Conservation (phyloP, 2,329 filamentous ascomycete species). For the Colletotrichum sp. region DNA sequence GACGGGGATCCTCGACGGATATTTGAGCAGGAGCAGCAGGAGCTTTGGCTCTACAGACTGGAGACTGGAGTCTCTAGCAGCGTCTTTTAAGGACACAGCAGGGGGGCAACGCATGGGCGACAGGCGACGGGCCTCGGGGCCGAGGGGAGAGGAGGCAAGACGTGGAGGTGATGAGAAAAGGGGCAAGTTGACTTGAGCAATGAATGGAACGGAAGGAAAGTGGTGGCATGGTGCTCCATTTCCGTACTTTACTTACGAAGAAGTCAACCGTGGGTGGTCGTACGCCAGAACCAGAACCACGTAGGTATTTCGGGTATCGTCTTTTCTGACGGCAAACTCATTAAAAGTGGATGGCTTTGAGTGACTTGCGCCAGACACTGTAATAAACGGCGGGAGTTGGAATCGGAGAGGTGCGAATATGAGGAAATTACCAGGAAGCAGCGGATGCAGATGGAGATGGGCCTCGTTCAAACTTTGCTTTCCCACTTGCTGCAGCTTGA, state of each 20-base stretch:
- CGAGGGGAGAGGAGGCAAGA: not conserved
- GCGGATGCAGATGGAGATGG: not conserved
- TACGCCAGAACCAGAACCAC: not conserved
- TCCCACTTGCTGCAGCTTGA: not conserved
- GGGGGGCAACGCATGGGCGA: not conserved
- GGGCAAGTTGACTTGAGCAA: not conserved
- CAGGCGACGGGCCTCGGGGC: not conserved
- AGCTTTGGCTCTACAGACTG: not conserved
- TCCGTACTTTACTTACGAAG: not conserved
- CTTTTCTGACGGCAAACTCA: not conserved
- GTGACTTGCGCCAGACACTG: not conserved
- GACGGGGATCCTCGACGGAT: slow-evolving; percentile 5
- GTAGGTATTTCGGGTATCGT: not conserved
- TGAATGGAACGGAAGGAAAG: not conserved
- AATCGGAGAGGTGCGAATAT: not conserved
- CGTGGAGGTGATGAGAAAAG: not conserved
- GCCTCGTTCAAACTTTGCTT: not conserved
- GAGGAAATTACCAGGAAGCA: not conserved
- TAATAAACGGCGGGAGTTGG: not conserved
- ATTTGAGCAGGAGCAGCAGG: not conserved
- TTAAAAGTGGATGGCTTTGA: not conserved
- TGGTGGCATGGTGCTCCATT: not conserved
- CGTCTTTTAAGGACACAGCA: not conserved
- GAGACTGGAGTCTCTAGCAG: not conserved
- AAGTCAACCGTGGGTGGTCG: not conserved